A percentile compares a stretch with the other conserved stretches of the same genome.
Conservation (phyloP, 2,329 filamentous ascomycete species). For the Ramularia endophylla region DNA sequence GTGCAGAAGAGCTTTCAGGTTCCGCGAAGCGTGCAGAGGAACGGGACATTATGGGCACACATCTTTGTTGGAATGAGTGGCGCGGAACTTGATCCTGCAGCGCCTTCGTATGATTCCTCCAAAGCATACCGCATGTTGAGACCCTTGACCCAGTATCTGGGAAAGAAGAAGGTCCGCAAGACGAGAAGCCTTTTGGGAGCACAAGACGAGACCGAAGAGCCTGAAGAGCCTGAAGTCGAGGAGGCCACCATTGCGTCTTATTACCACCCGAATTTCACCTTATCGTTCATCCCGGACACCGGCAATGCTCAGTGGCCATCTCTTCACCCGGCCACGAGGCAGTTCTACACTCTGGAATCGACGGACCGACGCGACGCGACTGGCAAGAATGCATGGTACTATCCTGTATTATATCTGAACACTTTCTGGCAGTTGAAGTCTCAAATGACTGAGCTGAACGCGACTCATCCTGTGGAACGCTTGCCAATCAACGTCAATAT, state of each 20-base stretch:
- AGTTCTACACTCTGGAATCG: slow-evolving; percentile 72
- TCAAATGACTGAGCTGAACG: slow-evolving; percentile 89
- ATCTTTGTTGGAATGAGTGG: slow-evolving; percentile 81
- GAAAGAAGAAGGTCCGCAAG: slow-evolving; percentile 86
- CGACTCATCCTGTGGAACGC: slow-evolving; percentile 80
- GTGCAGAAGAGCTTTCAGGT: slow-evolving; percentile 73
- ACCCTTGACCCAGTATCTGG: slow-evolving; percentile 81
- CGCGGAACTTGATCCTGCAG: slow-evolving; percentile 67
- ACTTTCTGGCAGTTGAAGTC: slow-evolving; percentile 93
- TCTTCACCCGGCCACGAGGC: slow-evolving; percentile 67
- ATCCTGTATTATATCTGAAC: slow-evolving; percentile 85
- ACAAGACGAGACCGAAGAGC: slow-evolving; percentile 40
- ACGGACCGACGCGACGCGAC: slow-evolving; percentile 75
- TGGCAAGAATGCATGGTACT: slow-evolving; percentile 90
- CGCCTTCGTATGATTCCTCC: slow-evolving; percentile 63
- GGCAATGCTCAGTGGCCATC: slow-evolving; percentile 62
- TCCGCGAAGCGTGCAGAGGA: slow-evolving; percentile 75
- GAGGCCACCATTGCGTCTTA: slow-evolving; percentile 70
- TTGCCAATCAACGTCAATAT: slow-evolving; percentile 79
- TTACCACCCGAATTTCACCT: slow-evolving; percentile 91
- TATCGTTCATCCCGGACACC: slow-evolving; percentile 77
- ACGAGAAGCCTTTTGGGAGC: slow-evolving; percentile 72
- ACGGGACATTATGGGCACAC: slow-evolving; percentile 91
- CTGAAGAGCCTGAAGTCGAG: slow-evolving; percentile 43
- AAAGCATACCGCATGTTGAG: slow-evolving; percentile 79